Evolutionary conservation across 2,329 filamentous ascomycete species (phyloP), one percentile per base, ranked within the genome.

Genomic region (Zasmidium citrigriseum): DNA sequence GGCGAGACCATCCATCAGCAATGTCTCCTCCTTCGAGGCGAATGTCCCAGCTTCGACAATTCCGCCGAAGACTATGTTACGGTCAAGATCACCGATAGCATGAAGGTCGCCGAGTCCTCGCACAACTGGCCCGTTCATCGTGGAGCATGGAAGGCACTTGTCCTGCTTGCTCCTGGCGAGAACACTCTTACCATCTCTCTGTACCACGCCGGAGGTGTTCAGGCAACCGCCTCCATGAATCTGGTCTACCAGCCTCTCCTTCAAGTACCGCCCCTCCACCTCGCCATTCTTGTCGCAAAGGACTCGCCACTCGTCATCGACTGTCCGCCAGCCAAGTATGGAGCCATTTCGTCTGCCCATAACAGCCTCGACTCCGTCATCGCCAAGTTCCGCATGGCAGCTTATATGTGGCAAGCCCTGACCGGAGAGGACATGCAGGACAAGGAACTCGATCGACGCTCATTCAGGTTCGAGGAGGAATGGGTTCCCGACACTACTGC

Each of bases 351-450:
- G 21, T 68, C 67, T 2, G 62, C 70, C 2, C 70, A 73, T 38
- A 64, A 64, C 4, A 65, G 66, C 46, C 57, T 73, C 5, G 60
- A 69, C n/a, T 69, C 70, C 25, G 70, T 68, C 3, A 64, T 71
- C 38, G 64, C 66, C 7, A 73, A 73, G 63, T 62, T 73, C 12
- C 66, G 70, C n/a, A 72, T 70, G 64, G 67, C 70, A 5, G 70
- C 71, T 2, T 72, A 71, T 58, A 72, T 73, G 70, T 73, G 70
- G 70, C 70, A 73, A 55, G 70, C 70, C 14, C 63, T 70, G 62
- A 72, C 69, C n/a, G 71, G 70, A 1, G 70, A 73, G 57, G 69
- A 72, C 41, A 54, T 72, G 62, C 64, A 67, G 1, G 22, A 54
- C 18, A 68, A 69, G 51, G 67, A 67, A 2, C 61, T 69, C 18